Evolutionary conservation across 2,329 filamentous ascomycete species (phyloP).

Genomic region (Fragosphaeria purpurea): DNA sequence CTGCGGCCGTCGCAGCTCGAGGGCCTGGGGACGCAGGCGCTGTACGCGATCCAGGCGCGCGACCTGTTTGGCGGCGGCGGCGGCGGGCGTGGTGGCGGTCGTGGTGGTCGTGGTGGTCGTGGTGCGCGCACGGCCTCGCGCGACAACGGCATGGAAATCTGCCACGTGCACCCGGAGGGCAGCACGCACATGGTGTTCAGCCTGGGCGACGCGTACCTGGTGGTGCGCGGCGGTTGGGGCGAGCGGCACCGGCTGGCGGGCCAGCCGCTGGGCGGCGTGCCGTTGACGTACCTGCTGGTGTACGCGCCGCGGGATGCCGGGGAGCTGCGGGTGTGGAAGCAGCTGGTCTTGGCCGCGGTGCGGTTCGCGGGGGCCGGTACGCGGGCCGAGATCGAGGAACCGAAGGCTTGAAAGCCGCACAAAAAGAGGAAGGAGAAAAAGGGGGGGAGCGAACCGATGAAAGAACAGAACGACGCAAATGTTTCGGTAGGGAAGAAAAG

Average conservation of each 20-base stretch:
- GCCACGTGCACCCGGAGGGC: slow-evolving; percentile 29
- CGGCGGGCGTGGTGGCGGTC: no score
- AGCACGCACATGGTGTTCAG: slow-evolving; percentile 29
- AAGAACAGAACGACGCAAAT: no score
- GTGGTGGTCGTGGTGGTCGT: no score
- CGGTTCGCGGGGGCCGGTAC: slow-evolving; percentile 5
- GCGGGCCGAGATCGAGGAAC: slow-evolving; percentile 1
- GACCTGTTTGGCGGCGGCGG: slow-evolving; percentile 6
- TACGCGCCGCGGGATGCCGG: slow-evolving; percentile 29
- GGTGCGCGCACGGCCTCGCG: background rate
- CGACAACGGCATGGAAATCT: slow-evolving; percentile 22
- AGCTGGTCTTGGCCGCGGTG: slow-evolving; percentile 13
- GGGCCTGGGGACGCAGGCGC: slow-evolving; percentile 19
- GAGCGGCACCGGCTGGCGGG: slow-evolving; percentile 28
- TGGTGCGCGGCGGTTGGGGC: slow-evolving; percentile 28
- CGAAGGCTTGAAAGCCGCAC: background rate
- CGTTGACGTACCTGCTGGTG: slow-evolving; percentile 28
- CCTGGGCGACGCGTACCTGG: slow-evolving; percentile 25
- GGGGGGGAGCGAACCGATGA: no score
- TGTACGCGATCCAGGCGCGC: slow-evolving; percentile 13
- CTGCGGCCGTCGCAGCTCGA: slow-evolving; percentile 22
- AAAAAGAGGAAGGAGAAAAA: no score
- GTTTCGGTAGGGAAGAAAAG: no score
- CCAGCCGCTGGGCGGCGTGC: slow-evolving; percentile 15
- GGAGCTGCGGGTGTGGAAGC: slow-evolving; percentile 24